These are phyloP conservation scores for Alternaria sp. DNA, from an alignment of 2,329 filamentous ascomycete genomes.

Conservation along the genomic window DNA sequence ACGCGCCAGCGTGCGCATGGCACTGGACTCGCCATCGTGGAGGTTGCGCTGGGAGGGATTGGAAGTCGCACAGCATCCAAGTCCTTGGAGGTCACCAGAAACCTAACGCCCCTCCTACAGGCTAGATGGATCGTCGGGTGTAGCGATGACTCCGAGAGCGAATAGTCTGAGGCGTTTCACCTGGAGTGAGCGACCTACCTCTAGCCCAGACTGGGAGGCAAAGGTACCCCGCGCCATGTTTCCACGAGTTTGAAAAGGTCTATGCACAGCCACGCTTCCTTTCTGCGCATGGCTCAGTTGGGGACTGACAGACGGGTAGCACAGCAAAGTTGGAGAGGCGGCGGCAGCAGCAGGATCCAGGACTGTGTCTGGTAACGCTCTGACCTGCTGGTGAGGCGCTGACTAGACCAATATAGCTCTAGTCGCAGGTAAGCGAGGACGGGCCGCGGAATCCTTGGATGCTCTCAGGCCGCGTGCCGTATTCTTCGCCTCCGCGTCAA, in stretches of 20 bases:
- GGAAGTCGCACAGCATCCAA: neutral
- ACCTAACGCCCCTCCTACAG: neutral
- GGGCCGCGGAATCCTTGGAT: too few species aligned
- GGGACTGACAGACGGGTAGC: neutral
- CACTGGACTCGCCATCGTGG: neutral
- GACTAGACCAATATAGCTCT: neutral
- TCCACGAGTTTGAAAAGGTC: neutral
- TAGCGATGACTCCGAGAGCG: neutral
- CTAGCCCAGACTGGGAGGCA: neutral
- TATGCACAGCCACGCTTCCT: neutral
- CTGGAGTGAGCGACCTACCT: neutral
- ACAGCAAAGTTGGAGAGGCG: neutral
- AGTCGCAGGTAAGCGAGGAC: neutral
- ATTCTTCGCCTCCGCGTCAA: neutral
- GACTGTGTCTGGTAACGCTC: neutral
- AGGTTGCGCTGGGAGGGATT: neutral
- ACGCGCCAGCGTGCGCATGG: neutral
- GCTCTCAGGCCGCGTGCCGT: neutral
- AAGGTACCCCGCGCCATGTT: neutral
- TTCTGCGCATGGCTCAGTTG: neutral
- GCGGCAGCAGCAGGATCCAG: neutral
- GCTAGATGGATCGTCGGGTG: neutral
- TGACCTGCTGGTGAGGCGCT: too few species aligned
- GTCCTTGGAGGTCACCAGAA: neutral
- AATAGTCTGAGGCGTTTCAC: neutral